Conservation (phyloP, 1,284 basidiomycete genomes). For the Ustilago sp. region DNA sequence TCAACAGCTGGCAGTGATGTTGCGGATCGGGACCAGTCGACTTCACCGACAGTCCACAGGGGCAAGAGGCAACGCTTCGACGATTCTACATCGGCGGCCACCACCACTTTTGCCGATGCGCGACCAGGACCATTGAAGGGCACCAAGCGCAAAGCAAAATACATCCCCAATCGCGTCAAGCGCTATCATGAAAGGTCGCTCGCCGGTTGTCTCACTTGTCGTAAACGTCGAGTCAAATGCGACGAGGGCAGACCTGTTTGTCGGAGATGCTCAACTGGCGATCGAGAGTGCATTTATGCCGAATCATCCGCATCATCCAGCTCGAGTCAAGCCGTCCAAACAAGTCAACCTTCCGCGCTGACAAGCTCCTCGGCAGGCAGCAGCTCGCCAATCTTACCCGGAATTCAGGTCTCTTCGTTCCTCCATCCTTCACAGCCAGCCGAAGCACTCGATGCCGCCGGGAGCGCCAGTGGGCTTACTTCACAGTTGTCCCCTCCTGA, state of each 20-base stretch:
- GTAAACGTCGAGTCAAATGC: conserved; percentile 48
- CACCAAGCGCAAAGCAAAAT: conserved; percentile 47
- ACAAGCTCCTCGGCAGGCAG: neutral
- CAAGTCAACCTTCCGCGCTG: neutral
- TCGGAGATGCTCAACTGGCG: conserved; percentile 37
- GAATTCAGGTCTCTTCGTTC: conserved; percentile 36
- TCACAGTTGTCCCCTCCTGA: conserved; percentile 10
- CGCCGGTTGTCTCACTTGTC: conserved; percentile 43
- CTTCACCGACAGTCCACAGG: neutral
- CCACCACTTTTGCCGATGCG: neutral
- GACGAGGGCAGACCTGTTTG: conserved; percentile 43
- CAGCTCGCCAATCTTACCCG: conserved; percentile 5
- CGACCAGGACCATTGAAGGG: conserved; percentile 30
- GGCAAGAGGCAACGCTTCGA: conserved; percentile 14
- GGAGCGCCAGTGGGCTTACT: neutral
- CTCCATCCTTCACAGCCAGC: conserved; percentile 19
- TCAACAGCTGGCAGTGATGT: conserved; percentile 1
- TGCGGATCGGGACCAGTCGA: neutral
- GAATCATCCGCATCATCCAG: conserved; percentile 2
- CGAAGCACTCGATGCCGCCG: neutral
- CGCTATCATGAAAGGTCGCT: conserved; percentile 49
- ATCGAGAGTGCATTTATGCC: conserved; percentile 43
- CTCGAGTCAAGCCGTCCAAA: neutral
- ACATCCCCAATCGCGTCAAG: conserved; percentile 44
- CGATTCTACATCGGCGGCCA: neutral